phyloP scores from a whole-genome alignment of 352 stramenopile species.

The Globisporangium barbulae region DNA sequence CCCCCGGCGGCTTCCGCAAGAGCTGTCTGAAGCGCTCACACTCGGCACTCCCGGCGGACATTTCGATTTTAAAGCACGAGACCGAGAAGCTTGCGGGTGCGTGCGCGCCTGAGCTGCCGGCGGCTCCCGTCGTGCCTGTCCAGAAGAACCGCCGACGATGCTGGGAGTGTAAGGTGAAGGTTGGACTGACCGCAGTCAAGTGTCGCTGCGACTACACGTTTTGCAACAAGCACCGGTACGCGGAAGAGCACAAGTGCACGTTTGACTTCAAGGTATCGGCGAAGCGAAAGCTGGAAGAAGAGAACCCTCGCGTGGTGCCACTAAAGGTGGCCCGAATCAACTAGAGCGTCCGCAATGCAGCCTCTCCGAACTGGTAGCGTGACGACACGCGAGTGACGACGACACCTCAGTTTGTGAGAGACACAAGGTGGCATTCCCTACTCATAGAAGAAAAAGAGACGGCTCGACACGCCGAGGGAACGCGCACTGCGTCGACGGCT shows the following conservation, averaged over 20 bases:
- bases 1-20: constrained; percentile 51
- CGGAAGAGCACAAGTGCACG: constrained; percentile 82
- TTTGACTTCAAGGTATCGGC: constrained; percentile 87
- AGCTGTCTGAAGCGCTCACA: constrained; percentile 72
- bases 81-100: neutral
- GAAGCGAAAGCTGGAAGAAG: constrained; percentile 79
- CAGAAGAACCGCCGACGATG: constrained; percentile 89
- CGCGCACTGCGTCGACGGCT: neutral
- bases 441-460: constrained; percentile 2
- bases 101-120: constrained; percentile 10
- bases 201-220: constrained; percentile 91
- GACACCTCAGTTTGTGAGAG: neutral
- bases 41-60: constrained; percentile 33
- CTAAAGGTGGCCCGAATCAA: constrained; percentile 86
- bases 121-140: constrained; percentile 22
- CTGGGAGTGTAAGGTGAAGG: constrained; percentile 86
- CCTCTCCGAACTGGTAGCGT: neutral
- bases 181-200: constrained; percentile 80
- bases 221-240: constrained; percentile 88
- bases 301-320: constrained; percentile 81
- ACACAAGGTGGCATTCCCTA: constrained; percentile 2
- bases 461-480: neutral
- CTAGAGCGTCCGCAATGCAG: constrained; percentile 23
- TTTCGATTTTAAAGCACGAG: constrained; percentile 15
- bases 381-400: neutral